Evolutionary conservation across 163 green algal species (phyloP), one percentile per base, ranked within the genome.

Genomic region (Chlamydomonas reinhardtii): DNA sequence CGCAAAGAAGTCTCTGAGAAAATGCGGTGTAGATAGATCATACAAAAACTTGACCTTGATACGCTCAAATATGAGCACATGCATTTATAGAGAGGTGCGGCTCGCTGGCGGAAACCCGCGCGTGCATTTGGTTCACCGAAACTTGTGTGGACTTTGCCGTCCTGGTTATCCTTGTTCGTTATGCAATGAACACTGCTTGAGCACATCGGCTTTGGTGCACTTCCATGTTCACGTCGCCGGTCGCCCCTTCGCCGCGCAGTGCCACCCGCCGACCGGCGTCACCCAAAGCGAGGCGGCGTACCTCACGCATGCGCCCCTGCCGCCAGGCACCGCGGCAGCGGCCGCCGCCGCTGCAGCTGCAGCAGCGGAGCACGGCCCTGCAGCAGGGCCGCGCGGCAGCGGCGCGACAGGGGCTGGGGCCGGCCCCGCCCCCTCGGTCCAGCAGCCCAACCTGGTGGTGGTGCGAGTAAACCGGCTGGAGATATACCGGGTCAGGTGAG

Each of bases 281-380:
- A 92, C 89, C 2, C 83, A 91, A 43, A 92, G 89, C 68, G 74
- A 84, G 27, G 82, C 90, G 1, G 93, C 91, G 0, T 96, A 92
- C 76, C 93, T 97, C 74, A 96, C 92, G 14, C 93, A 96, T 75
- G 27, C 69, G 34, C 79, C 52, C 19, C 31, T 39, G 8, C 29
- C 69, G 31, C 19, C n/a, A 19, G 27, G 35, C 31, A 14, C 48
- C 8, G 29, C 14, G 0, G 29, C 52, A 9, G 27, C 27, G 12
- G 24, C 37, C 27, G n/a, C 62, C 6, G 34, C 76, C 15, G 16
- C 69, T 4, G 34, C 69, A 5, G 32, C 19, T 5, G 69, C 32
- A 34, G 22, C 19, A 2, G 66, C n/a, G 19, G 61, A n/a, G 24
- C 61, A 29, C 61, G 24, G 27, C 48, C 43, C 39, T 22, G 48